These are phyloP conservation scores for Raffaelea albimanens DNA, from an alignment of 2,329 filamentous ascomycete species.

Conservation along the genomic window DNA sequence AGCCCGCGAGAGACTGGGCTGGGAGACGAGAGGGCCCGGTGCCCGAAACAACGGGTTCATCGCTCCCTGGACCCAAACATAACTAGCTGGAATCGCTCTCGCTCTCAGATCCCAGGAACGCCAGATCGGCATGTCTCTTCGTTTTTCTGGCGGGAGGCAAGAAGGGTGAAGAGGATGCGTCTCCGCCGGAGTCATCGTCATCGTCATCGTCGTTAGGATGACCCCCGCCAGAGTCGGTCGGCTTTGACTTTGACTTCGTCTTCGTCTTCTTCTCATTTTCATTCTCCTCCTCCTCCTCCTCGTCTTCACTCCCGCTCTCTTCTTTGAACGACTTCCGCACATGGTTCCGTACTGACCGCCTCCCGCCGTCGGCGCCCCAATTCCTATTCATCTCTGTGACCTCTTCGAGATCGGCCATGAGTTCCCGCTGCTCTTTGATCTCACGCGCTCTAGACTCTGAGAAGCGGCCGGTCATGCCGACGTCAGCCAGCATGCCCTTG, in stretches of 20 bases:
- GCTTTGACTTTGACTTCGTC: not conserved
- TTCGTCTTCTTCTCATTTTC: not conserved
- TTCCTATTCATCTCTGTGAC: slow-evolving; percentile 71
- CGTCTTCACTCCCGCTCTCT: slow-evolving; percentile 23
- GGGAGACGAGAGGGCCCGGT: no score
- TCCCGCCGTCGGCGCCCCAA: slow-evolving; percentile 55
- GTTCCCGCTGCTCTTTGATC: slow-evolving; percentile 80
- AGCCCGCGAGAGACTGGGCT: no score
- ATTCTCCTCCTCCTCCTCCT: slow-evolving; percentile 16
- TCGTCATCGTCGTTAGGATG: slow-evolving; percentile 19
- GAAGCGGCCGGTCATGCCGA: slow-evolving; percentile 83
- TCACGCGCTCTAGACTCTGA: slow-evolving; percentile 73
- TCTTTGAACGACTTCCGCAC: slow-evolving; percentile 25
- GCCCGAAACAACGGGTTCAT: no score
- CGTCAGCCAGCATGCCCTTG: slow-evolving; percentile 65
- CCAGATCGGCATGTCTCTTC: slow-evolving; percentile 42
- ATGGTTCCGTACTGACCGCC: slow-evolving; percentile 32
- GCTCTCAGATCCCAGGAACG: slow-evolving; percentile 50
- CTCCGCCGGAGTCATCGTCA: slow-evolving; percentile 18
- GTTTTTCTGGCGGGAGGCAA: slow-evolving; percentile 30
- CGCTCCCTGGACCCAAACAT: no score
- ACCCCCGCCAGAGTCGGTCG: slow-evolving; percentile 13
- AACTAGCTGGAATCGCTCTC: slow-evolving; percentile 50
- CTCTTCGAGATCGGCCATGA: slow-evolving; percentile 73
- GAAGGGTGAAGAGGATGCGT: no score